Conservation (phyloP, 257 asterid genomes). For the Marsdenia floribunda region DNA sequence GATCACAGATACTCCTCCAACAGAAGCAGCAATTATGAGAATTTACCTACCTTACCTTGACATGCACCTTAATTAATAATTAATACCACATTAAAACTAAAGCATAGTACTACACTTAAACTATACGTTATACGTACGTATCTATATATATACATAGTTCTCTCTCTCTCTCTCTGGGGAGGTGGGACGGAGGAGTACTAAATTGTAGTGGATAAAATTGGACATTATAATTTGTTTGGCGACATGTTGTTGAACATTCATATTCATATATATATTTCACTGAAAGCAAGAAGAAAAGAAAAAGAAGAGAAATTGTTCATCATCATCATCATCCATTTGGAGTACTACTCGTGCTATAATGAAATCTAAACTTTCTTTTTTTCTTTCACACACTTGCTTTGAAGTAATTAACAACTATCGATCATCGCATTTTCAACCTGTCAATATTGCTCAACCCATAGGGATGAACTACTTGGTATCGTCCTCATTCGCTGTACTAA, state of each 20-base stretch:
- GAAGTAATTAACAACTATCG: neutral
- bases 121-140: too few relatives aligned
- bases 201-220: neutral
- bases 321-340: neutral
- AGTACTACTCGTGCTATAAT: neutral
- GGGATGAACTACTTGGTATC: too few relatives aligned
- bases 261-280: neutral
- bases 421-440: neutral
- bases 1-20: neutral
- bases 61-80: too few relatives aligned
- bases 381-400: neutral
- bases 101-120: too few relatives aligned
- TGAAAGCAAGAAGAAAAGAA: neutral
- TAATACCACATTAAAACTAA: too few relatives aligned
- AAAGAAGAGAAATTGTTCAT: neutral
- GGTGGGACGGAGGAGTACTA: too few relatives aligned
- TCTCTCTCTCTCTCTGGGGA: too few relatives aligned
- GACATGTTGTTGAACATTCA: neutral
- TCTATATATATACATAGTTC: too few relatives aligned
- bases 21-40: constrained; percentile 6
- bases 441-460: neutral
- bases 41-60: too few relatives aligned
- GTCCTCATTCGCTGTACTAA: too few relatives aligned
- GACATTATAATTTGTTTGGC: neutral
- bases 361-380: neutral